These are phyloP conservation scores for Rubia balearica DNA, from an alignment of 305 asterid species.

Conservation along the genomic window DNA sequence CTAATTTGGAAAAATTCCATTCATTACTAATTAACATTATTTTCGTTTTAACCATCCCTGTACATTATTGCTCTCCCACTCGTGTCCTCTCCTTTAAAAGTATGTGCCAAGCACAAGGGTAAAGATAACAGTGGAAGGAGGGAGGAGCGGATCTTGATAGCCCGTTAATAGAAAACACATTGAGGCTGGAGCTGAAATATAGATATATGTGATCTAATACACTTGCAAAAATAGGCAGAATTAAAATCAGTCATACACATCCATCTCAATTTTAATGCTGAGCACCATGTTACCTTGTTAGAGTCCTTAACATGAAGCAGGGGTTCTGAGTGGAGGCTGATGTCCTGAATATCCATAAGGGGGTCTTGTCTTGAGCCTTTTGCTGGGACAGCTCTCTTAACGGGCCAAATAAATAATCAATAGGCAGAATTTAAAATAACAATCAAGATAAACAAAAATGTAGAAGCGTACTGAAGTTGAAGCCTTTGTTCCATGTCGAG, in stretches of 20 bases:
- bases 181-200: background rate
- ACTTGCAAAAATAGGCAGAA: background rate
- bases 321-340: slow-evolving; percentile 74
- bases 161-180: background rate
- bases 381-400: slow-evolving; percentile 59
- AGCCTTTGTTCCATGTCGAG: slow-evolving; percentile 70
- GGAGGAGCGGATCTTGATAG: background rate
- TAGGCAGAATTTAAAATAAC: background rate
- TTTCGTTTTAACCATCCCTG: no score
- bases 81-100: background rate
- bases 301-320: slow-evolving; percentile 82
- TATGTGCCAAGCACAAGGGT: background rate
- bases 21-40: no score
- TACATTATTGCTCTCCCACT: background rate
- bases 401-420: slow-evolving; percentile 19
- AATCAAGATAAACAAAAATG: slow-evolving; percentile 18
- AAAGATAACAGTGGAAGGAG: background rate
- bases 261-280: background rate
- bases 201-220: background rate
- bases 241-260: background rate
- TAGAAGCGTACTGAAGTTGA: slow-evolving; percentile 63
- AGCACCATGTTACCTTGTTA: slow-evolving; percentile 51
- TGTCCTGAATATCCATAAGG: slow-evolving; percentile 73
- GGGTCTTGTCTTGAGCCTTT: slow-evolving; percentile 85
- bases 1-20: no score